A percentile compares a stretch with the other conserved stretches of the same genome.
These are phyloP conservation scores for Meira miltonrushii DNA, from an alignment of 1,284 basidiomycete species.

Conservation along the genomic window DNA sequence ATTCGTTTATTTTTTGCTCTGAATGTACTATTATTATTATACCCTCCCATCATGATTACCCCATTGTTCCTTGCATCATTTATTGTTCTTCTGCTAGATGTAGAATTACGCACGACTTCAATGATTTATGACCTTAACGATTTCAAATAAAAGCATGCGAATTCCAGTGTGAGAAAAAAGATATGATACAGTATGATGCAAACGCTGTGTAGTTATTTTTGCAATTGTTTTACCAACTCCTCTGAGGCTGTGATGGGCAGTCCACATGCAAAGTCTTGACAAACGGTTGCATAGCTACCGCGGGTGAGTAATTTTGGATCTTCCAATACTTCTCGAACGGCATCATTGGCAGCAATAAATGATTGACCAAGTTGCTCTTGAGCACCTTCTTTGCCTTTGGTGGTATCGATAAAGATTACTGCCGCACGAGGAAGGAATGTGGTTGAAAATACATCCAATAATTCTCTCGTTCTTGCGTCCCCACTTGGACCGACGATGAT, in stretches of 20 bases:
- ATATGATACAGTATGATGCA: too few species aligned
- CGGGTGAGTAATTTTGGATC: conserved; percentile 9
- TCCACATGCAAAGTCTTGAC: conserved; percentile 17
- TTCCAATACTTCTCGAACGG: conserved; percentile 30
- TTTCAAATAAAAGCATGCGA: too few species aligned
- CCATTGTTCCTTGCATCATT: too few species aligned
- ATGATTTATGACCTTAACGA: too few species aligned
- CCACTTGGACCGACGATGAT: conserved; percentile 1
- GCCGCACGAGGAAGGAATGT: conserved; percentile 38
- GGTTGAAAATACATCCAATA: conserved; percentile 19
- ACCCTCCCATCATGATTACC: too few species aligned
- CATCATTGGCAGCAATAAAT: conserved; percentile 33
- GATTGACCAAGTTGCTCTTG: background rate
- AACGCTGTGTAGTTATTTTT: background rate
- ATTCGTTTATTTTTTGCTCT: too few species aligned
- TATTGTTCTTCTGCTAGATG: too few species aligned
- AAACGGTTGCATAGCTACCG: conserved; percentile 10
- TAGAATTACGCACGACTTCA: too few species aligned
- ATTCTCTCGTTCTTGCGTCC: conserved; percentile 14
- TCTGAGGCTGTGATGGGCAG: conserved; percentile 5
- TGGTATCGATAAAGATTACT: conserved; percentile 41
- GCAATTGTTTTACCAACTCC: background rate
- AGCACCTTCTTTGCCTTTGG: conserved; percentile 17
- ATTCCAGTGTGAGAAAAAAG: too few species aligned
- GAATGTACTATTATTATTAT: too few species aligned